phyloP scores from a whole-genome alignment of 2,329 filamentous ascomycete species.

The Arthrobotrys musiformis region DNA sequence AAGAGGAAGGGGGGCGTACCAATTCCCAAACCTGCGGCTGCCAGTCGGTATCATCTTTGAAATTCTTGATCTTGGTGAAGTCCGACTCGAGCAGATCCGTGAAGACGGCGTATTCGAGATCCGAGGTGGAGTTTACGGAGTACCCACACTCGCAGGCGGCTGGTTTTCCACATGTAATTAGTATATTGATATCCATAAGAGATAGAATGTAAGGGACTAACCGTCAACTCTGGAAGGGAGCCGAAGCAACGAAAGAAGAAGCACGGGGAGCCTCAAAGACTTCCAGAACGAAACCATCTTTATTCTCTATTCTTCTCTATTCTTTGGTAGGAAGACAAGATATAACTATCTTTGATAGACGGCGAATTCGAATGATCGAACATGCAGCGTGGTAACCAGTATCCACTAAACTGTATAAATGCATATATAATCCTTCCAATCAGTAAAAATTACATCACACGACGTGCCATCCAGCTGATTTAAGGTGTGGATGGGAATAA shows the following conservation, averaged over 20 bases:
- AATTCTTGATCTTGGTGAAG: constrained; percentile 70
- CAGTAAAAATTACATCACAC: too few species aligned
- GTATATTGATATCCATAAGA: not conserved
- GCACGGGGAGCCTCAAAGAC: not conserved
- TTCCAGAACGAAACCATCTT: not conserved
- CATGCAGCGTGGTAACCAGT: too few species aligned
- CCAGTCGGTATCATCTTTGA: constrained; percentile 71
- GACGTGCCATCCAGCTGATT: too few species aligned
- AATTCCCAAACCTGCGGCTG: constrained; percentile 74
- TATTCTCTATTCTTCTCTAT: not conserved
- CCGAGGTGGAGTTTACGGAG: constrained; percentile 66
- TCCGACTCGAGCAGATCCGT: constrained; percentile 78
- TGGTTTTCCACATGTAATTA: not conserved
- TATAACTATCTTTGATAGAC: too few species aligned
- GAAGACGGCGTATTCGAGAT: constrained; percentile 67
- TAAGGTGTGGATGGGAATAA: too few species aligned
- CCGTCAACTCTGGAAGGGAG: not conserved
- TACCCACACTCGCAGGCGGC: constrained; percentile 77
- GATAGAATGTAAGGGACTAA: not conserved
- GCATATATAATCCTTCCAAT: too few species aligned
- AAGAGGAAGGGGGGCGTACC: not conserved
- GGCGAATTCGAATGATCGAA: too few species aligned
- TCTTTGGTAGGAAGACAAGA: too few species aligned
- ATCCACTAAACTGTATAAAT: too few species aligned
- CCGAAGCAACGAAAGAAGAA: constrained; percentile 1